Base-by-base conservation (phyloP, 805 yeast species). In the Metschnikowia noctiluminum region DNA sequence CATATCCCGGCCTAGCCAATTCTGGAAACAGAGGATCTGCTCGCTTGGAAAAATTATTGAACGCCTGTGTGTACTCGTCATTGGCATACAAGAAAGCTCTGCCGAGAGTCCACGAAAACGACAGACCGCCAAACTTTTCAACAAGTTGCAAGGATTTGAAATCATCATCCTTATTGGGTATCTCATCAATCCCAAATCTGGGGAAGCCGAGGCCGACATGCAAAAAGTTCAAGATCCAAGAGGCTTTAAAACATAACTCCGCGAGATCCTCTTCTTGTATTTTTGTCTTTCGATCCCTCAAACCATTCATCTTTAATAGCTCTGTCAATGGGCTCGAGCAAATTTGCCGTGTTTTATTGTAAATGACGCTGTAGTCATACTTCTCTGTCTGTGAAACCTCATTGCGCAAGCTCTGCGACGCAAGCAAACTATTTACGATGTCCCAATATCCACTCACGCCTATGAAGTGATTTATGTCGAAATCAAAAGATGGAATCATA, bases 391-490 rank as follows among this genome's bases (percentile, higher is more conserved):
- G 31, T 10, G 48, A 31, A n/a, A 69, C 65, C 12, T 61, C 61
- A 21, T 35, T 15, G 1, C 50, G 51, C n/a, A 50, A 28, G 11
- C 21, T 37, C 40, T 38, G 48, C 7, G 55, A 66, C 10, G 69
- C 63, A 35, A 79, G 58, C 35, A 81, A 64, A 42, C 72, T 69
- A n/a, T 75, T 73, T 36, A 82, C 68, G 5, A 83, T 77, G 56
- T 82, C 82, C 82, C 85, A 82, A 59, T 82, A 82, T 5, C 86
- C 87, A 51, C 85, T 80, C 8, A 84, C 84, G 0, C 87, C 89
- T 37, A 80, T 68, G 49, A 84, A 83, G 49, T 76, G 77, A 53
- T 79, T 76, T 32, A 77, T 66, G 42, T 78, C 77, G 57, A 82
- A 80, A 54, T 78, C 82, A 63, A 82, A 77, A 7, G 78, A 67